Evolutionary conservation across 768 basidiomycete genomes (phyloP).

Genomic region (Mycena polygramma): DNA sequence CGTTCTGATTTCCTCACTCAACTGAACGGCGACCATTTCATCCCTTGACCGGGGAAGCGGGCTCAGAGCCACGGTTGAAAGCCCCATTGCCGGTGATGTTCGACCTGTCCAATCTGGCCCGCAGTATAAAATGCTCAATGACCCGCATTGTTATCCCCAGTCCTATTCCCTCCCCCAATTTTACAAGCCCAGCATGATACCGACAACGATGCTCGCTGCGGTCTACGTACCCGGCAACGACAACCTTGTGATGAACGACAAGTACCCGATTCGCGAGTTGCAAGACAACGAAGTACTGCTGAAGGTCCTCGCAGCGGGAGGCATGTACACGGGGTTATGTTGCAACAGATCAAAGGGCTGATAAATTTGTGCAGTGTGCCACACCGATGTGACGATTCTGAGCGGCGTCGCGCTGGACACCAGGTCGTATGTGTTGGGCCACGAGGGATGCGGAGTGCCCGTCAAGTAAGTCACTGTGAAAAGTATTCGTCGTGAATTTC

Average conservation of each 20-base stretch:
- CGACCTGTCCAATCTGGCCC: too few relatives aligned
- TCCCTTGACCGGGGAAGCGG: too few relatives aligned
- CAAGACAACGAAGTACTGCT: slow-evolving; percentile 32
- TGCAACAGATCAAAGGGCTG: not conserved
- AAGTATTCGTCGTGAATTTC: not conserved
- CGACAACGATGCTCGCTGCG: slow-evolving; percentile 33
- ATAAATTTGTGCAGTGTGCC: slow-evolving; percentile 16
- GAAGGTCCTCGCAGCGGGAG: slow-evolving; percentile 34
- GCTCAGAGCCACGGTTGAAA: too few relatives aligned
- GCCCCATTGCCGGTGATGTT: too few relatives aligned
- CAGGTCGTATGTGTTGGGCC: slow-evolving; percentile 28
- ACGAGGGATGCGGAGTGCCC: slow-evolving; percentile 31
- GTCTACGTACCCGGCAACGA: slow-evolving; percentile 20
- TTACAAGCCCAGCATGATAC: slow-evolving; percentile 4
- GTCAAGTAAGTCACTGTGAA: slow-evolving; percentile 18
- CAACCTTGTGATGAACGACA: slow-evolving; percentile 23
- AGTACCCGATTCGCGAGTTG: slow-evolving; percentile 27
- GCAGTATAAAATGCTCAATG: too few relatives aligned
- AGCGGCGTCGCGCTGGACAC: slow-evolving; percentile 25
- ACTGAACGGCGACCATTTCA: too few relatives aligned
- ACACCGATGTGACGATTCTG: slow-evolving; percentile 30
- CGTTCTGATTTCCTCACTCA: too few relatives aligned
- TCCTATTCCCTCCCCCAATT: too few relatives aligned
- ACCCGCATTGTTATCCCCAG: too few relatives aligned
- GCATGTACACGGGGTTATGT: not conserved